Conservation (phyloP, 2,329 filamentous ascomycete species). For the Akanthomyces dipterigenus region DNA sequence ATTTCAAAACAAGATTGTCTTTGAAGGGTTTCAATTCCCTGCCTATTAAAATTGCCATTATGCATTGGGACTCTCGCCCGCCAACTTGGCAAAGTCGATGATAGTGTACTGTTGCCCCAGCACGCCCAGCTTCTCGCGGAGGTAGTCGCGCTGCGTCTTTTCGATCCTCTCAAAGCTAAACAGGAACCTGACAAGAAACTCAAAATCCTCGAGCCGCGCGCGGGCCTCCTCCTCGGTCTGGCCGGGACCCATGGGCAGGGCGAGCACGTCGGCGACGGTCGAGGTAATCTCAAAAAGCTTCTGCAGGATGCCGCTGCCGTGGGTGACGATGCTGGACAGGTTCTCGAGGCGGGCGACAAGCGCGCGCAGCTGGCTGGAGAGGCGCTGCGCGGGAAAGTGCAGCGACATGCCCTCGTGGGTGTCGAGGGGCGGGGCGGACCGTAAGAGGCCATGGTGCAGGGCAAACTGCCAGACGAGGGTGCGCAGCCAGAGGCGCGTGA, state of each 20-base stretch:
- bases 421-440: slow-evolving; percentile 24
- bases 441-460: slow-evolving; percentile 31
- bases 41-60: background rate
- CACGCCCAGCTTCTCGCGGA: slow-evolving; percentile 32
- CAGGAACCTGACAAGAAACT: slow-evolving; percentile 44
- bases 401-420: slow-evolving; percentile 32
- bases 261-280: slow-evolving; percentile 52
- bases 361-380: slow-evolving; percentile 32
- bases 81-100: slow-evolving; percentile 22
- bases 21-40: background rate
- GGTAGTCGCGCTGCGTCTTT: slow-evolving; percentile 35
- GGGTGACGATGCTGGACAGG: slow-evolving; percentile 41
- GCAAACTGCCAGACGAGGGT: slow-evolving; percentile 36
- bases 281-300: slow-evolving; percentile 56
- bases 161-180: slow-evolving; percentile 42
- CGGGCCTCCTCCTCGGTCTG: slow-evolving; percentile 35
- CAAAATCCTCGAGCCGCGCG: slow-evolving; percentile 45
- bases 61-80: slow-evolving; percentile 18
- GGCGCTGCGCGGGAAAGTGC: slow-evolving; percentile 32
- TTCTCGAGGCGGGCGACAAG: slow-evolving; percentile 30
- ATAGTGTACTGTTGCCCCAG: slow-evolving; percentile 26
- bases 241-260: slow-evolving; percentile 37
- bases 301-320: slow-evolving; percentile 49
- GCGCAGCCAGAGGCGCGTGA: slow-evolving; percentile 35
- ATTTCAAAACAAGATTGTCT: background rate